Evolutionary conservation across 352 stramenopile species (phyloP), one percentile per base, ranked within the genome.

Genomic region (Peronosclerospora sorghi): DNA sequence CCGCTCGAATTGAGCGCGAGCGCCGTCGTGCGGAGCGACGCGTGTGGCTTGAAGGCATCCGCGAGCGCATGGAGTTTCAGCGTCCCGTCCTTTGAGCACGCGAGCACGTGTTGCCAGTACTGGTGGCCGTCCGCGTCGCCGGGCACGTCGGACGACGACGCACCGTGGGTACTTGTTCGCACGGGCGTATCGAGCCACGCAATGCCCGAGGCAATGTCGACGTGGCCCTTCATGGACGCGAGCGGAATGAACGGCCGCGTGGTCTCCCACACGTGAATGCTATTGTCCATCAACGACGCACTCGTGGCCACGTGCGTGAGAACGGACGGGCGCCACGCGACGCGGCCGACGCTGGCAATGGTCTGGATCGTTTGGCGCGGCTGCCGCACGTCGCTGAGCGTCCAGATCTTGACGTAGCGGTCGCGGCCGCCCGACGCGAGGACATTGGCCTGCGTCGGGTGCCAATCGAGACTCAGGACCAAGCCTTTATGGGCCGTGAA

Each of bases 91-190:
- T 94, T 94, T 0, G 78, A 91, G 37, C 81, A 94, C 2, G 78
- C 76, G 17, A 94, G 59, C 73, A 93, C 88, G 45, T 93, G 80
- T 40, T 93, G 80, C 80, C 80, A 93, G 42, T 80, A 89, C 13
- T 81, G 59, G 14, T 81, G 74, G 1, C 80, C 77, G 48, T 87
- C 75, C 60, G 64, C 82, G 18, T 90, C 80, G 0, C 49, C 55
- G 40, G 51, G 55, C 36, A 65, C 59, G 38, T 63, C 55, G 19
- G 45, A 41, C 32, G 59, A 59, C n/a, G n/a, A n/a, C n/a, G n/a
- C n/a, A n/a, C n/a, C n/a, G 12, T 51, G 49, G 44, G 62, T 63
- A 41, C 55, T 68, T 24, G 58, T 40, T 10, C 51, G 63, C 32
- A 77, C 57, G 0, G 77, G 80, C 2, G 80, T 93, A 38, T 93